Conservation (phyloP, 176 grass and related monocot genomes). For the Musa beccarii region DNA sequence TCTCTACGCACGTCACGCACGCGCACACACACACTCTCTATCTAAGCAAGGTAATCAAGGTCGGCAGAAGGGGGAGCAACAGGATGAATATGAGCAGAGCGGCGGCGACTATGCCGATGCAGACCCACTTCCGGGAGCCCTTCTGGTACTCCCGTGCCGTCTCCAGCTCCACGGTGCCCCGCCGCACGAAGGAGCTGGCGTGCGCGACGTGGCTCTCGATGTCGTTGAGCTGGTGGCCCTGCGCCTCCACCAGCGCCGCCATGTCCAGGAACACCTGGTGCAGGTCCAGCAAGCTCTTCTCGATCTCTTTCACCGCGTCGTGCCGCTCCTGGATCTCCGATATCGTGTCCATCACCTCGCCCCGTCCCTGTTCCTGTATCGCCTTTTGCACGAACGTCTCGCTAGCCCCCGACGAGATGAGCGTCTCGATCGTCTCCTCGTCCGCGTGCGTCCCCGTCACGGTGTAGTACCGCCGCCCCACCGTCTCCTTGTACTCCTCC, state of each 20-base stretch:
- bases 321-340: constrained; percentile 88
- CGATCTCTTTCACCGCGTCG: constrained; percentile 78
- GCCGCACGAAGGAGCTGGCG: constrained; percentile 77
- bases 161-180: constrained; percentile 73
- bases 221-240: constrained; percentile 79
- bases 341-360: constrained; percentile 72
- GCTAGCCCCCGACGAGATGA: constrained; percentile 71
- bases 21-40: too few relatives aligned
- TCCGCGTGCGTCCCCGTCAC: constrained; percentile 62
- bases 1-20: too few relatives aligned
- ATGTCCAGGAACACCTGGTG: constrained; percentile 93
- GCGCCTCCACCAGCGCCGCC: constrained; percentile 88
- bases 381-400: constrained; percentile 82
- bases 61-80: constrained; percentile 23
- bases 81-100: constrained; percentile 18
- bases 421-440: constrained; percentile 58
- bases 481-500: constrained; percentile 75
- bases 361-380: constrained; percentile 73
- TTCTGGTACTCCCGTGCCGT: constrained; percentile 60
- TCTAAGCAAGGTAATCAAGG: neutral
- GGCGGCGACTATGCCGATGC: constrained; percentile 47
- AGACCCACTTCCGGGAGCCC: constrained; percentile 56
- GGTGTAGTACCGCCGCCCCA: constrained; percentile 61
- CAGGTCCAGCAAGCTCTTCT: constrained; percentile 73
- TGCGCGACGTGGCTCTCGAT: constrained; percentile 87